Evolutionary conservation across 2,329 filamentous ascomycete species (phyloP).

Genomic region (Fusarium euwallaceae): DNA sequence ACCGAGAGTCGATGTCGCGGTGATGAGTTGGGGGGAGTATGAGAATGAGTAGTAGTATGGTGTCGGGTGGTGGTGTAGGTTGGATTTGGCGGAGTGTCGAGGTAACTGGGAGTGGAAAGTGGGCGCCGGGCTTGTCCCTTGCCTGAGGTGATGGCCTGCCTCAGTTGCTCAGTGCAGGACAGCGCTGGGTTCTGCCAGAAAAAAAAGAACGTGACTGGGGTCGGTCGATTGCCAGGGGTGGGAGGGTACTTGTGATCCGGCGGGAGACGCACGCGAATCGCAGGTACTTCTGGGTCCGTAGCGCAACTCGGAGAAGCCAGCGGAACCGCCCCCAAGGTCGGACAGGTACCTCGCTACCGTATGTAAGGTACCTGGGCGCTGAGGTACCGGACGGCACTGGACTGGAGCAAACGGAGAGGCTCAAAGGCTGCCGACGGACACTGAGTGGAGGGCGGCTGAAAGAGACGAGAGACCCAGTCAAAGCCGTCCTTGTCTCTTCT

Average conservation of each 20-base stretch:
- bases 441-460: constrained; percentile 30
- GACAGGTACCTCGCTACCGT: constrained; percentile 32
- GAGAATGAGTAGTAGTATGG: constrained; percentile 26
- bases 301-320: constrained; percentile 9
- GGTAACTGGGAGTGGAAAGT: constrained; percentile 45
- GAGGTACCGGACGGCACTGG: constrained; percentile 27
- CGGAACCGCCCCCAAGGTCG: constrained; percentile 26
- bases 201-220: constrained; percentile 39
- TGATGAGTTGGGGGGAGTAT: constrained; percentile 35
- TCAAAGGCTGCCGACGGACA: constrained; percentile 28
- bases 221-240: constrained; percentile 36
- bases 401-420: constrained; percentile 25
- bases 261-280: constrained; percentile 9
- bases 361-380: constrained; percentile 24
- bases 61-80: constrained; percentile 40
- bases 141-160: constrained; percentile 35
- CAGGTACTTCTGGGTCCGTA: constrained; percentile 20
- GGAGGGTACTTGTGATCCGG: constrained; percentile 34
- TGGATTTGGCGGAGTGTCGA: constrained; percentile 44
- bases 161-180: constrained; percentile 10
- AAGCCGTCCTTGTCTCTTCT: background rate
- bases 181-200: constrained; percentile 26
- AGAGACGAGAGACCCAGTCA: constrained; percentile 21
- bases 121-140: constrained; percentile 42
- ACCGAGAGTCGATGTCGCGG: constrained; percentile 40